Conservation (phyloP, 495 filamentous ascomycete species). For the Platismatia glauca region DNA sequence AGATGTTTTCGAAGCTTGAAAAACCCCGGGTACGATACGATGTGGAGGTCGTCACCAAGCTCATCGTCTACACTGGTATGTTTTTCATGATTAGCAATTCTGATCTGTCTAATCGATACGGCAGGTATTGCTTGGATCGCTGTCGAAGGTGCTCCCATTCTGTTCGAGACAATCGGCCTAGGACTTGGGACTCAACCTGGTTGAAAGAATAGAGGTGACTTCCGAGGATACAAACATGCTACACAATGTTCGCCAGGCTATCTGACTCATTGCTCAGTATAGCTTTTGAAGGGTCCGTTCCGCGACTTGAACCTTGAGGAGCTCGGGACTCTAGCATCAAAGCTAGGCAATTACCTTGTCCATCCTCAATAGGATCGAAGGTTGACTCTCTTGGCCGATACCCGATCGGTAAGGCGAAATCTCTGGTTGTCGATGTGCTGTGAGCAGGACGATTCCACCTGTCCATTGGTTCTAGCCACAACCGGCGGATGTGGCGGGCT, state of each 20-base stretch:
- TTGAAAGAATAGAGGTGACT: conserved; percentile 1
- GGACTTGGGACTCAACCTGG: conserved; percentile 30
- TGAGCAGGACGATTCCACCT: neutral
- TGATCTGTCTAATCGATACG: neutral
- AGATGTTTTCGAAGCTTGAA: conserved; percentile 77
- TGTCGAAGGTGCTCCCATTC: conserved; percentile 55
- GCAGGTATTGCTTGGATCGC: conserved; percentile 69
- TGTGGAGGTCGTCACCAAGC: conserved; percentile 92
- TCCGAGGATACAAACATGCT: neutral
- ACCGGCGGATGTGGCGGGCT: neutral
- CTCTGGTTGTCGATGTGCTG: neutral
- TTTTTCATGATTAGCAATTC: conserved; percentile 11
- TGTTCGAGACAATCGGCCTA: conserved; percentile 59
- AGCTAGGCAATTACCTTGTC: neutral
- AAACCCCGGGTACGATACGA: conserved; percentile 90
- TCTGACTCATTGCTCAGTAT: neutral
- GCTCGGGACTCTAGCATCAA: neutral
- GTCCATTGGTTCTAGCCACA: neutral
- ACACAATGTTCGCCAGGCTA: neutral
- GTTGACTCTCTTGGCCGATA: neutral
- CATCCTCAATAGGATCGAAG: neutral
- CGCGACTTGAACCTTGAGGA: neutral
- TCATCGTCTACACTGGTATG: conserved; percentile 89
- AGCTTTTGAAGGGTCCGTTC: neutral
- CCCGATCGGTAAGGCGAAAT: neutral